Percentiles rank a stretch among this genome's conserved stretches.
Evolutionary conservation across 2,329 filamentous ascomycete genomes (phyloP).

Genomic region (Drechslerella stenobrocha): DNA sequence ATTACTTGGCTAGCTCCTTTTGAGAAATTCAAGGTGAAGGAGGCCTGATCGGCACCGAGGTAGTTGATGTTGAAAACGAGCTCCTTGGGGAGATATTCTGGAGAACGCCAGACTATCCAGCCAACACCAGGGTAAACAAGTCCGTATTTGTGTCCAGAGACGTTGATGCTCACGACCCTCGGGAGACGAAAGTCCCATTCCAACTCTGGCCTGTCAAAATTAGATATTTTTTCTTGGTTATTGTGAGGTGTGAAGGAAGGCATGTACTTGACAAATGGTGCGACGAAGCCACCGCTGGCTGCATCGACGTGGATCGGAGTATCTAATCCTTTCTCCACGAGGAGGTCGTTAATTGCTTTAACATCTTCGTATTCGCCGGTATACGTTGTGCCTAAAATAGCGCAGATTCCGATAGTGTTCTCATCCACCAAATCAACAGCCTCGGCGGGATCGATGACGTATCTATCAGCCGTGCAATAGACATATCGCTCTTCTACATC

Average conservation of each 20-base stretch:
- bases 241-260: background rate
- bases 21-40: constrained; percentile 96
- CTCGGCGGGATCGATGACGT: constrained; percentile 67
- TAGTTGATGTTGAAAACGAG: constrained; percentile 99
- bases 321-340: constrained; percentile 74
- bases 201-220: constrained; percentile 65
- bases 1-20: constrained; percentile 94
- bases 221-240: background rate
- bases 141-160: constrained; percentile 86
- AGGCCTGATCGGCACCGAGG: constrained; percentile 89
- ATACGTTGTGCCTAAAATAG: constrained; percentile 89
- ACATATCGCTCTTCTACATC: constrained; percentile 87
- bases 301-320: constrained; percentile 92
- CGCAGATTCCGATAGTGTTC: constrained; percentile 85
- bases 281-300: constrained; percentile 88
- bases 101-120: constrained; percentile 86
- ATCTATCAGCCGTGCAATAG: constrained; percentile 66
- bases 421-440: constrained; percentile 66
- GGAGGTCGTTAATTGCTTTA: constrained; percentile 85
- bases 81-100: constrained; percentile 82
- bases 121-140: constrained; percentile 86
- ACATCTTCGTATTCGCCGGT: constrained; percentile 95
- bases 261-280: constrained; percentile 71
- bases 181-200: constrained; percentile 90
- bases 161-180: constrained; percentile 90